These are phyloP conservation scores for Fusarium annulatum DNA, from an alignment of 2,329 filamentous ascomycete genomes.

Conservation along the genomic window DNA sequence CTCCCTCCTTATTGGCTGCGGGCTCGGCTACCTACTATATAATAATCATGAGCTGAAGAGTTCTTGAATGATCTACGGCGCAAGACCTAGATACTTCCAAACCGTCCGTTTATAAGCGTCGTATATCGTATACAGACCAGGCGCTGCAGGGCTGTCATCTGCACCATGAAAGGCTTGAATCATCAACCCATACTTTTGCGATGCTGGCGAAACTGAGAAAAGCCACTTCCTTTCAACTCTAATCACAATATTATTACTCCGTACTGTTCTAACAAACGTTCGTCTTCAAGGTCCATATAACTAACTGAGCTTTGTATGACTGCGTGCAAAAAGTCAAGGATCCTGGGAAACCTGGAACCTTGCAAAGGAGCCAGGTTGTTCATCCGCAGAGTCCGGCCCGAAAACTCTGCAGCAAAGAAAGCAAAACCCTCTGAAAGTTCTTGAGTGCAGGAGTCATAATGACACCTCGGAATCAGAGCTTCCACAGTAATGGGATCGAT, in stretches of 20 bases:
- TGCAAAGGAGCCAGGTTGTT: slow-evolving; percentile 60
- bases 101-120: not conserved
- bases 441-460: slow-evolving; percentile 59
- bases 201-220: slow-evolving; percentile 71
- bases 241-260: not conserved
- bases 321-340: slow-evolving; percentile 33
- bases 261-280: not conserved
- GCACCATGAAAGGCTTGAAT: not conserved
- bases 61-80: slow-evolving; percentile 58
- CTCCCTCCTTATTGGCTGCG: slow-evolving; percentile 2
- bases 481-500: not conserved
- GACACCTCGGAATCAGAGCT: slow-evolving; percentile 61
- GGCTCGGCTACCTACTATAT: not conserved
- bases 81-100: slow-evolving; percentile 44
- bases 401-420: slow-evolving; percentile 66
- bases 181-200: slow-evolving; percentile 67
- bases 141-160: not conserved
- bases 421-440: slow-evolving; percentile 64
- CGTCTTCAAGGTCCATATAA: not conserved
- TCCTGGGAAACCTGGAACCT: slow-evolving; percentile 54
- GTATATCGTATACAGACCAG: slow-evolving; percentile 1
- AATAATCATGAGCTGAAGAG: not conserved
- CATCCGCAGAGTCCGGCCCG: slow-evolving; percentile 64
- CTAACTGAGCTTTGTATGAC: not conserved
- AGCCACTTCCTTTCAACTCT: not conserved